phyloP scores from a whole-genome alignment of 2,329 filamentous ascomycete species.

The Monosporascus sp. region DNA sequence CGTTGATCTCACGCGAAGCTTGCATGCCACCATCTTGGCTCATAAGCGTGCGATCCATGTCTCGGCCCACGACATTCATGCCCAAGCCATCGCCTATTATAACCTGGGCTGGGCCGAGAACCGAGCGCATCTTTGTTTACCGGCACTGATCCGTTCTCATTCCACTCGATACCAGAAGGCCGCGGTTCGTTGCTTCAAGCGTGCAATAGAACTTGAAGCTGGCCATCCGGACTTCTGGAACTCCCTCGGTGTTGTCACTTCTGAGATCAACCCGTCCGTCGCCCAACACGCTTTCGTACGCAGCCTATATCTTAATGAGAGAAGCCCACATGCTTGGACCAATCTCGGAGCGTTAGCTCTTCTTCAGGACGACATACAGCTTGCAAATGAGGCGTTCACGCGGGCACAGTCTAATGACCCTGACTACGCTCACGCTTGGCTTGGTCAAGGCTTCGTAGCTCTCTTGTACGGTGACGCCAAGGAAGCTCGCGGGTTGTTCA shows the following conservation, averaged over 20 bases:
- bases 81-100: slow-evolving; percentile 93
- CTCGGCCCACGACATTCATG: slow-evolving; percentile 69
- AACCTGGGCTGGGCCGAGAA: slow-evolving; percentile 95
- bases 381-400: slow-evolving; percentile 89
- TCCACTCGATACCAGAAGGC: slow-evolving; percentile 69
- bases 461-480: slow-evolving; percentile 66
- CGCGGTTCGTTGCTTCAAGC: slow-evolving; percentile 86
- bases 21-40: slow-evolving; percentile 72
- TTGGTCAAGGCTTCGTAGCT: slow-evolving; percentile 85
- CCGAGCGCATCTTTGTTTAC: slow-evolving; percentile 66
- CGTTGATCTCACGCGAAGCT: slow-evolving; percentile 49
- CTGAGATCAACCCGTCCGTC: slow-evolving; percentile 76
- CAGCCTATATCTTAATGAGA: slow-evolving; percentile 87
- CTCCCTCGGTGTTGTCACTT: slow-evolving; percentile 84
- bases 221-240: slow-evolving; percentile 98
- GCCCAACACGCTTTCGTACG: slow-evolving; percentile 91
- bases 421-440: slow-evolving; percentile 88
- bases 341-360: slow-evolving; percentile 86
- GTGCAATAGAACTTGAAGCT: slow-evolving; percentile 90
- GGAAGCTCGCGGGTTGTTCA: slow-evolving; percentile 81
- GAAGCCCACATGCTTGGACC: slow-evolving; percentile 79
- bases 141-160: slow-evolving; percentile 46
- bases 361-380: slow-evolving; percentile 72
- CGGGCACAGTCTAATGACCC: slow-evolving; percentile 91
- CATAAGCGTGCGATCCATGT: slow-evolving; percentile 81